Conservation (phyloP, 2,329 filamentous ascomycete genomes). For the Blastomyces emzantsi region DNA sequence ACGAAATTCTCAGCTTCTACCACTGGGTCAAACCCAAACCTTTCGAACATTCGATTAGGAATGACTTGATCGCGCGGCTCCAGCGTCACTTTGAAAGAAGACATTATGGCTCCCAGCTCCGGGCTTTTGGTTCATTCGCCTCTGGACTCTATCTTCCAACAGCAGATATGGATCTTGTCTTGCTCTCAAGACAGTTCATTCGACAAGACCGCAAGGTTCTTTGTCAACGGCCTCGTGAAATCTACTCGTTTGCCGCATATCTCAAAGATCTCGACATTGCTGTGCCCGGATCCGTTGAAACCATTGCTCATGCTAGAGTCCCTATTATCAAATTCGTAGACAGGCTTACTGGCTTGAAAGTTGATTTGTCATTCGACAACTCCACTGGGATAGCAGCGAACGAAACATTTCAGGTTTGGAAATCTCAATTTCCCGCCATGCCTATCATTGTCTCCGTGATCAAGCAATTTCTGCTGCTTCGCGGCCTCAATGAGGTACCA, state of each 20-base stretch:
- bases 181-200: conserved; percentile 56
- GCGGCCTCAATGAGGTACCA: conserved; percentile 82
- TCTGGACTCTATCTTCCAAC: conserved; percentile 69
- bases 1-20: conserved; percentile 85
- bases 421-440: conserved; percentile 70
- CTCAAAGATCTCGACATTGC: conserved; percentile 52
- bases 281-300: conserved; percentile 50
- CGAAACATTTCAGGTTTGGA: conserved; percentile 73
- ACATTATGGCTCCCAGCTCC: conserved; percentile 55
- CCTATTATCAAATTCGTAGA: conserved; percentile 91
- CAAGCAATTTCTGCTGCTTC: conserved; percentile 88
- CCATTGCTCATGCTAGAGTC: conserved; percentile 69
- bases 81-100: conserved; percentile 48
- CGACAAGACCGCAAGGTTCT: conserved; percentile 43
- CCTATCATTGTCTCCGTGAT: conserved; percentile 75
- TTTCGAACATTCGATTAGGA: conserved; percentile 69
- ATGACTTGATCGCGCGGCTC: conserved; percentile 62
- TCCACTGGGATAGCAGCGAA: conserved; percentile 70
- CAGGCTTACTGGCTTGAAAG: conserved; percentile 62
- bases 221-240: conserved; percentile 43
- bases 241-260: conserved; percentile 56
- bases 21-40: conserved; percentile 67
- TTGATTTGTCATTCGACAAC: conserved; percentile 95
- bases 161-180: conserved; percentile 89
- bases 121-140: conserved; percentile 87